Percentiles rank a stretch among this genome's conserved stretches.
Evolutionary conservation across 1,284 basidiomycete species (phyloP).

Genomic region (Tilletia horrida): DNA sequence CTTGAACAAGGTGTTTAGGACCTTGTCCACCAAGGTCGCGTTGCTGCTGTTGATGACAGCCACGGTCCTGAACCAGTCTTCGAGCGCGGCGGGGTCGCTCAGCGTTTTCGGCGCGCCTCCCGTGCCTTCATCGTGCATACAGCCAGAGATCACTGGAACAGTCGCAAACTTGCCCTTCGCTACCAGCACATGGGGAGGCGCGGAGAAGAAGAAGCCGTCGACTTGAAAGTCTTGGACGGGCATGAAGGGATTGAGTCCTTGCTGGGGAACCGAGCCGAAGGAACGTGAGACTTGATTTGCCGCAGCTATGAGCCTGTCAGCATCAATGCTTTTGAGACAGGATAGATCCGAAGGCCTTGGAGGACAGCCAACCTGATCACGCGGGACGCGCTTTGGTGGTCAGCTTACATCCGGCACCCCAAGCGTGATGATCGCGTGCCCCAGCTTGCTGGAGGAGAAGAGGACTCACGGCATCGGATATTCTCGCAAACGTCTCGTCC

Average conservation of each 20-base stretch:
- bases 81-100: not conserved
- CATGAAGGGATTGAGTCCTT: not conserved
- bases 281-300: not conserved
- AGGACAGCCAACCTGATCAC: not conserved
- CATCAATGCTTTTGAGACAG: not conserved
- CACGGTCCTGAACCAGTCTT: not conserved
- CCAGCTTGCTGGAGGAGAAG: too few relatives aligned
- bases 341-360: not conserved
- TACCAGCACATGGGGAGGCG: not conserved
- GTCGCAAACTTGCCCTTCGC: not conserved
- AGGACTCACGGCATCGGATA: not conserved
- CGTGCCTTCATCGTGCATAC: conserved; percentile 2
- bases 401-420: too few relatives aligned
- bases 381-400: too few relatives aligned
- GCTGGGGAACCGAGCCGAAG: not conserved
- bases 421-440: too few relatives aligned
- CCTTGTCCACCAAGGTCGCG: not conserved
- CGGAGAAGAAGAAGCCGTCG: conserved; percentile 2
- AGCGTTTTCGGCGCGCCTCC: not conserved
- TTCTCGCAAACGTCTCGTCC: conserved; percentile 1
- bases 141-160: conserved; percentile 8
- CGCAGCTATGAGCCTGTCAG: not conserved
- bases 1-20: not conserved
- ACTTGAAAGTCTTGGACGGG: conserved; percentile 7
- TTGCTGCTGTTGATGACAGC: not conserved